Percentiles rank a stretch among this genome's conserved stretches.
Conservation (phyloP, 148 eudicot species). For the Rhododendron kiyosumense region DNA sequence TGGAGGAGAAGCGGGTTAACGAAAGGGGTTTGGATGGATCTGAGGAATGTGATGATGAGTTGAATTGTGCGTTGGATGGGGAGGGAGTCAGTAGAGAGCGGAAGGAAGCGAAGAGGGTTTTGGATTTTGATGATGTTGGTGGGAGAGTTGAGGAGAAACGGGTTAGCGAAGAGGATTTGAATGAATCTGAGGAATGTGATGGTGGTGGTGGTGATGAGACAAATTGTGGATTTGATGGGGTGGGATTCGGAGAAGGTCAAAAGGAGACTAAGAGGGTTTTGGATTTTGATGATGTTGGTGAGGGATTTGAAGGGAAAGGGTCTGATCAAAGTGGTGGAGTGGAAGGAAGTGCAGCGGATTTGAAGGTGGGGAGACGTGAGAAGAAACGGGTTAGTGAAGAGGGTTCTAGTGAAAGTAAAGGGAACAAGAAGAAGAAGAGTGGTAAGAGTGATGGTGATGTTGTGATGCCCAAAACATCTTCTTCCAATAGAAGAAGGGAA, state of each 20-base stretch:
- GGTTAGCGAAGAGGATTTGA: background rate
- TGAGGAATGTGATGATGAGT: background rate
- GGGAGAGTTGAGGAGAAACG: background rate
- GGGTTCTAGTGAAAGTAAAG: slow-evolving; percentile 12
- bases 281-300: slow-evolving; percentile 40
- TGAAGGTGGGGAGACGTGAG: slow-evolving; percentile 10
- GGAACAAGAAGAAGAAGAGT: slow-evolving; percentile 21
- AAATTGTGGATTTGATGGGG: slow-evolving; percentile 8
- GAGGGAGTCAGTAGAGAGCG: background rate
- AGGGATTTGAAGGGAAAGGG: slow-evolving; percentile 7
- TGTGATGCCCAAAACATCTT: slow-evolving; percentile 19
- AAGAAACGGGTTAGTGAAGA: slow-evolving; percentile 19
- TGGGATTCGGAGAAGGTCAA: slow-evolving; percentile 10
- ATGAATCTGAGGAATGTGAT: background rate
- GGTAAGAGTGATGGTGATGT: slow-evolving; percentile 20
- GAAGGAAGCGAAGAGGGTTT: slow-evolving; percentile 14
- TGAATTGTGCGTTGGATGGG: slow-evolving; percentile 9
- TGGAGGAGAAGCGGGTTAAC: background rate
- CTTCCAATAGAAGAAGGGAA: slow-evolving; percentile 38
- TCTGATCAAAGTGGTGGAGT: slow-evolving; percentile 1
- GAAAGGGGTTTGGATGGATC: background rate
- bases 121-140: background rate
- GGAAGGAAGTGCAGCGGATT: slow-evolving; percentile 9
- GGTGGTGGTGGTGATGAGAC: background rate
- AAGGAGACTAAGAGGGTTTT: slow-evolving; percentile 40